Evolutionary conservation across 805 yeast genomes (phyloP), one percentile per base, ranked within the genome.

Genomic region (Sugiyamaella qingdaonensis): DNA sequence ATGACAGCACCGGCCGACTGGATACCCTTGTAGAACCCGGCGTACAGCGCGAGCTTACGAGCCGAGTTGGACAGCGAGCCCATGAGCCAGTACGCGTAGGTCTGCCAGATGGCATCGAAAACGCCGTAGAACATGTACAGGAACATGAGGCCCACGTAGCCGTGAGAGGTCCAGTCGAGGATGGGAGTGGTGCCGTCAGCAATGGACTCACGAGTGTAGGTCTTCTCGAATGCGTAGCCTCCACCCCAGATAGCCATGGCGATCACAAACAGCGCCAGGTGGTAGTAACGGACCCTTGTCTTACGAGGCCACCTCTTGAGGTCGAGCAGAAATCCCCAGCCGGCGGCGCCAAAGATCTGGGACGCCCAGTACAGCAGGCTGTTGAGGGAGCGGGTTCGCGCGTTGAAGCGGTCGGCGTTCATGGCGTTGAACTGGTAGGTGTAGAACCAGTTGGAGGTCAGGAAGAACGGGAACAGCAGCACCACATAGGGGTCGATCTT

Each of bases 1-100:
- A 82, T 71, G 21, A 82, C 86, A 11, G 82, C 80, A 63, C 84
- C 84, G 9, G 85, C 85, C 39, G 82, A 76, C 68, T 82, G 86
- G 54, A 82, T 66, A 53, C 83, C 80, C 70, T 82, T 82, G 71
- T 81, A 82, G 65, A 78, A 78, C 39, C 85, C 85, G 16, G 83
- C 82, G 60, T 79, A 78, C 54, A 81, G 65, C 24, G 84, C 80
- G 37, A 73, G 70, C 64, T 76, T 78, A 68, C 79, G 75, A 32
- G 83, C 76, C 61, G 78, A 76, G 64, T 82, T 82, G 52, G 84
- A 74, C 53, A 82, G 64, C 42, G 83, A 75, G 44, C 86, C 86
- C 70, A 82, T 70, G 42, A 77, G 58, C 82, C 85, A 82, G 68
- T 79, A 78, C 48, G 76, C 72, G 61, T 68, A 81, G 21, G 81